Evolutionary conservation across 2,329 filamentous ascomycete genomes (phyloP).

Genomic region (Arthroderma sp.): DNA sequence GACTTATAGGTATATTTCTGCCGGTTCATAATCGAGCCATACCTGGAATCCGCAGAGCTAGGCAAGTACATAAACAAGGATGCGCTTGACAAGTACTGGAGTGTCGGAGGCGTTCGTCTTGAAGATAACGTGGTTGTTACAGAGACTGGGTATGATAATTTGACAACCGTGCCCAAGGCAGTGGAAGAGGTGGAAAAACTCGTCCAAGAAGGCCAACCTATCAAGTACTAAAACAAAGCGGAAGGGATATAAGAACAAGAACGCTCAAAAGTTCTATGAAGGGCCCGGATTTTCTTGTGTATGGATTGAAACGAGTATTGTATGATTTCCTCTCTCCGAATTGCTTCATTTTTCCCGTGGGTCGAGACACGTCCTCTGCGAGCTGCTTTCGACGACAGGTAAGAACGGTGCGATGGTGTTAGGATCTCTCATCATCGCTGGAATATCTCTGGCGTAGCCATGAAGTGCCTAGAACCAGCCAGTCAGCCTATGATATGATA

Average conservation of each 20-base stretch:
- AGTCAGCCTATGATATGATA: too few relatives aligned
- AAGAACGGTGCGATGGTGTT: conserved; percentile 60
- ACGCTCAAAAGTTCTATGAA: too few relatives aligned
- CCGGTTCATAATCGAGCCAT: conserved; percentile 73
- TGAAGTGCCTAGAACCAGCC: conserved; percentile 32
- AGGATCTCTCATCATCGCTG: conserved; percentile 63
- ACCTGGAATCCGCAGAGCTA: conserved; percentile 57
- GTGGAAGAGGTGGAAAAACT: conserved; percentile 48
- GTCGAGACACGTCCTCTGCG: conserved; percentile 15
- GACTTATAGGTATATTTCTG: conserved; percentile 66
- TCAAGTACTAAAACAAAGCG: not conserved
- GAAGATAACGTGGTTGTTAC: conserved; percentile 84
- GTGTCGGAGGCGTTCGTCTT: conserved; percentile 82
- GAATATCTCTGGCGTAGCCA: conserved; percentile 55
- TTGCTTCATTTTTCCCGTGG: too few relatives aligned
- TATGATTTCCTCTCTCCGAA: too few relatives aligned
- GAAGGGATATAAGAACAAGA: not conserved
- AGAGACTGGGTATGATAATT: conserved; percentile 63
- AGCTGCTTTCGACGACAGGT: conserved; percentile 53
- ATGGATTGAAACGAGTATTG: too few relatives aligned
- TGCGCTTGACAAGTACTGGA: conserved; percentile 68
- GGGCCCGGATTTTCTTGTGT: too few relatives aligned
- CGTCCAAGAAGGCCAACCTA: conserved; percentile 10
- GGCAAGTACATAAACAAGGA: conserved; percentile 61
- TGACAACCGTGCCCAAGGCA: conserved; percentile 68